A percentile compares a stretch with the other conserved stretches of the same genome.
Conservation (phyloP, 2,329 filamentous ascomycete species). For the Zarea fungicola region DNA sequence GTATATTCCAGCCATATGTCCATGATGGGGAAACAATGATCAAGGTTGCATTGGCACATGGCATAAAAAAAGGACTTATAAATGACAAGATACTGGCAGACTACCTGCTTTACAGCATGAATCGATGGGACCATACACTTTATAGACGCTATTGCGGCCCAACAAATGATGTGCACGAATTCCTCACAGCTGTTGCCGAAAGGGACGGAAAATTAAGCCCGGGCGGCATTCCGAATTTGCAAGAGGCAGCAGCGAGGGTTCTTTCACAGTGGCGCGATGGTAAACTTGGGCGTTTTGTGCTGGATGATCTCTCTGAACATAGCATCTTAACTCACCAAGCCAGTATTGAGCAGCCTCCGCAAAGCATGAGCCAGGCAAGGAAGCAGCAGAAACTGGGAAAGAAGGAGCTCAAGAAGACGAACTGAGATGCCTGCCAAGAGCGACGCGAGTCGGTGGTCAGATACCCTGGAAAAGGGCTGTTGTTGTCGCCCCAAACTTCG, state of each 20-base stretch:
- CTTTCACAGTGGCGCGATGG: slow-evolving; percentile 79
- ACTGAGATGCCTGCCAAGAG: background rate
- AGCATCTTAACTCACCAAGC: slow-evolving; percentile 46
- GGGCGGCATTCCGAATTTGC: slow-evolving; percentile 64
- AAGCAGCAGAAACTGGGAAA: slow-evolving; percentile 59
- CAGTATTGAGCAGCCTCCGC: slow-evolving; percentile 39
- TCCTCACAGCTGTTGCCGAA: slow-evolving; percentile 65
- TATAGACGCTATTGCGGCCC: slow-evolving; percentile 62
- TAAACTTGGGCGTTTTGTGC: slow-evolving; percentile 65
- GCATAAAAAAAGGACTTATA: slow-evolving; percentile 85
- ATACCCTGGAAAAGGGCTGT: no score
- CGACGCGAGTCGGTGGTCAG: slow-evolving; percentile 2
- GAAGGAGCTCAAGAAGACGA: slow-evolving; percentile 32
- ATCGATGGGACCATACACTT: slow-evolving; percentile 55
- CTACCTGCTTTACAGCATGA: slow-evolving; percentile 83
- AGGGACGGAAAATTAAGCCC: slow-evolving; percentile 72
- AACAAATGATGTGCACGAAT: slow-evolving; percentile 75
- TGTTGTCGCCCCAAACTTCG: no score
- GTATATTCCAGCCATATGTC: slow-evolving; percentile 92
- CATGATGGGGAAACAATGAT: slow-evolving; percentile 83
- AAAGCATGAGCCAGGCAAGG: slow-evolving; percentile 64
- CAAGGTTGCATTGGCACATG: slow-evolving; percentile 86
- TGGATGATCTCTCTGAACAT: slow-evolving; percentile 68
- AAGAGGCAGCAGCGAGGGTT: slow-evolving; percentile 72
- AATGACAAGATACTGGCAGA: slow-evolving; percentile 74